Evolutionary conservation across 1,284 basidiomycete genomes (phyloP), one percentile per base, ranked within the genome.

Genomic region (Agaricales sp.): DNA sequence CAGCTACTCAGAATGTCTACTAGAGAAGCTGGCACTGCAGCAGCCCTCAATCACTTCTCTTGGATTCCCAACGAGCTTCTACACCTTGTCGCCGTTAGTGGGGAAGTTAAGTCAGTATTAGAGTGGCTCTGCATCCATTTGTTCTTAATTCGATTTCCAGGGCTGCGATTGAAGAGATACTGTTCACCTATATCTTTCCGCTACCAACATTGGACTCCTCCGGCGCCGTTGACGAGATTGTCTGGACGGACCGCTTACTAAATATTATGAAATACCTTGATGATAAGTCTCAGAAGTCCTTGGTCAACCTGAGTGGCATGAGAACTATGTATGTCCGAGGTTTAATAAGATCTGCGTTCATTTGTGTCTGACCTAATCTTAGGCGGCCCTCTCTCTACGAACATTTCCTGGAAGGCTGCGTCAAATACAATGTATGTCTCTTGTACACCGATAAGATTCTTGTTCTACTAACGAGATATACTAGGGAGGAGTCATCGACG

Each of bases 1-100:
- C 30, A 35, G 11, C 8, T 30, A 50, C 3, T 47, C 22, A 41
- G 23, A 55, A 20, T 50, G 54, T 24, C 13, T 45, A 49, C 52
- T 53, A 96, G 92, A 55, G 92, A 95, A 61, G 84, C 79, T 52
- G 81, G 82, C 50, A 88, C 92, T 52, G 66, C 74, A 1, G 70
- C 77, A 0, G 90, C 92, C 0, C 73, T 84, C 16, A 63, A 71
- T 18, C 90, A 95, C 49, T 97, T 99, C 60, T 80, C 80, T 0
- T 99, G 96, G 96, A 98, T 99, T 53, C 94, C 96, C 0, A 75
- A 84, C 25, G 71, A 75, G 38, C 41, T 43, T 19, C 69, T 99
- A 23, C 71, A 89, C 38, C 71, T 69, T 50, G 75, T 71, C 3
- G 67, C 68, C 16, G 60, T 71, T 3, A 74, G 69, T 8, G 48